A percentile compares a stretch with the other conserved stretches of the same genome.
Evolutionary conservation across 306 rosid genomes (phyloP).

Genomic region (Sechiopsis laciniata): DNA sequence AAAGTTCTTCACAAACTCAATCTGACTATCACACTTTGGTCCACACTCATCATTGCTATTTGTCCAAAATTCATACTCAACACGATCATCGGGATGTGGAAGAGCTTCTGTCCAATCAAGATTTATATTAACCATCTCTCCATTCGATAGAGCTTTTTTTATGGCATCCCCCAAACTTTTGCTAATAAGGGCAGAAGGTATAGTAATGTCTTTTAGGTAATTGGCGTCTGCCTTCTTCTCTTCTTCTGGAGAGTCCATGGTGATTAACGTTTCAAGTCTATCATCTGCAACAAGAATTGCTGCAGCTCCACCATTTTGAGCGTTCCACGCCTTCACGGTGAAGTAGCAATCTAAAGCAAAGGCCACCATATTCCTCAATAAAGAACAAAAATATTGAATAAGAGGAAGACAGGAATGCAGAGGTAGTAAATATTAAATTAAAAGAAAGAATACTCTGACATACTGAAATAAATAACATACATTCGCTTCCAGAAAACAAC

Average conservation of each 20-base stretch:
- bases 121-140: constrained; percentile 65
- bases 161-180: constrained; percentile 72
- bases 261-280: constrained; percentile 60
- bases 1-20: constrained; percentile 61
- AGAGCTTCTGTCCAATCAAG: constrained; percentile 98
- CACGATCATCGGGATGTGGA: constrained; percentile 97
- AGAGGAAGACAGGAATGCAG: background rate
- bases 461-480: background rate
- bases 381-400: constrained; percentile 1
- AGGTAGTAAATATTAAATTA: background rate
- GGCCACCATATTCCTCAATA: constrained; percentile 1
- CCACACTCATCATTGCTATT: constrained; percentile 96
- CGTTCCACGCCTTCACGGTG: constrained; percentile 96
- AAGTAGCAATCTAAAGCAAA: constrained; percentile 70
- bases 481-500: background rate
- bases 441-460: background rate
- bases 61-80: constrained; percentile 93
- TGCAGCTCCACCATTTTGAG: constrained; percentile 91
- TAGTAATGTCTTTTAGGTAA: constrained; percentile 60
- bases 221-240: constrained; percentile 50
- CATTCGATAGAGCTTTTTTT: constrained; percentile 52
- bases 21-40: constrained; percentile 73
- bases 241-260: constrained; percentile 94
- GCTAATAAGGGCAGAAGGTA: constrained; percentile 85
- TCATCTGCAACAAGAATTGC: constrained; percentile 93